Base-by-base conservation (phyloP, 1,284 basidiomycete species). In the Sporisorium scitamineum region DNA sequence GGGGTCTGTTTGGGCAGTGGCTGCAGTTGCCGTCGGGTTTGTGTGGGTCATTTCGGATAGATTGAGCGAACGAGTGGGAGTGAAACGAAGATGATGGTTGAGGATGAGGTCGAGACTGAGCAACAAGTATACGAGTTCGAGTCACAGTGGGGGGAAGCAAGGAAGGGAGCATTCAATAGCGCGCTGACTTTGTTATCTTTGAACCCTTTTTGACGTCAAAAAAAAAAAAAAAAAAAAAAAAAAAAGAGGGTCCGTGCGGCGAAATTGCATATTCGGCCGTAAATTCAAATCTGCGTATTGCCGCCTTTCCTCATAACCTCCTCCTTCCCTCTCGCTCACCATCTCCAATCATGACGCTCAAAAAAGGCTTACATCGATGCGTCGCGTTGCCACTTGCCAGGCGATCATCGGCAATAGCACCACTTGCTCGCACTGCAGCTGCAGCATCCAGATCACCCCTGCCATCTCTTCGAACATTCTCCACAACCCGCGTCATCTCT, bases 261-360 rank as follows among this genome's bases (percentile, higher is more conserved):
- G n/a, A 41, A 3, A 42, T 42, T n/a, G n/a, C n/a, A n/a, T n/a
- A n/a, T 5, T 41, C 39, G 39, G 39, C 39, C 39, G 39, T 41
- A n/a, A 41, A n/a, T 41, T 41, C 20, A 18, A n/a, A n/a, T 37
- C 18, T 41, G 39, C 39, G 39, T 41, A 41, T 41, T 41, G 39
- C 39, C 14, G 39, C 39, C 39, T 45, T 20, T n/a, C 16, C 42
- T 48, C 44, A n/a, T n/a, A n/a, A n/a, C 22, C 13, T 10, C 13
- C 26, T 7, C 37, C 24, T 39, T 53, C 16, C 24, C 24, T 41
- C 37, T 32, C 42, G n/a, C 18, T 20, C 31, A 32, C 11, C 29
- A 29, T 22, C 31, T 29, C 32, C 32, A 16, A 62, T 10, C 8
- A 69, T 69, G 67, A 47, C 47, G 41, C 18, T 39, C 26, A 48